These are phyloP conservation scores for Limtongia smithiae DNA, from an alignment of 805 yeast species.

Conservation along the genomic window DNA sequence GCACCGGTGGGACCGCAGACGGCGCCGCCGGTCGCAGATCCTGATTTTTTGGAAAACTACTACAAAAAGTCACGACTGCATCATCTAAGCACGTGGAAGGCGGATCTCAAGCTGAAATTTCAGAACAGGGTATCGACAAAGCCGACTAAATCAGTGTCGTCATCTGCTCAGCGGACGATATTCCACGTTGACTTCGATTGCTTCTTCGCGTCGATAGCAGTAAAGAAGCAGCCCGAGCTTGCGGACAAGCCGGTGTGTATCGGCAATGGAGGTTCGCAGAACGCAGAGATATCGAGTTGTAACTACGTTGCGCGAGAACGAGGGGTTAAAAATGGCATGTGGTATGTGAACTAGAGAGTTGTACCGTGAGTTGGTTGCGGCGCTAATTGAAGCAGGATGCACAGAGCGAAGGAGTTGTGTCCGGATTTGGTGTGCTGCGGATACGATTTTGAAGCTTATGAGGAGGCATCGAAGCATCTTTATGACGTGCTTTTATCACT, in stretches of 20 bases:
- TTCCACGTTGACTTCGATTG: slow-evolving; percentile 91
- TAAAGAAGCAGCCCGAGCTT: slow-evolving; percentile 52
- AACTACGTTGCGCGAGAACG: slow-evolving; percentile 74
- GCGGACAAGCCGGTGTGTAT: slow-evolving; percentile 63
- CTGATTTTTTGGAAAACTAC: slow-evolving; percentile 66
- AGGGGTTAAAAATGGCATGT: slow-evolving; percentile 86
- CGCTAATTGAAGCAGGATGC: slow-evolving; percentile 47
- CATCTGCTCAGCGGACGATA: slow-evolving; percentile 39
- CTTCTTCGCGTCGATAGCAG: slow-evolving; percentile 85
- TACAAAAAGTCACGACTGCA: slow-evolving; percentile 82
- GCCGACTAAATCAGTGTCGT: slow-evolving; percentile 16
- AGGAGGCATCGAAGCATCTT: slow-evolving; percentile 57
- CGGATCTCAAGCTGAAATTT: slow-evolving; percentile 62
- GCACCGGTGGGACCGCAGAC: not conserved
- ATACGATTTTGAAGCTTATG: slow-evolving; percentile 75
- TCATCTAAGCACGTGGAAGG: slow-evolving; percentile 83
- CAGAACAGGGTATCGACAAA: slow-evolving; percentile 36
- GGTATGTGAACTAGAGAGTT: slow-evolving; percentile 36
- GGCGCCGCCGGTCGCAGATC: slow-evolving; percentile 58
- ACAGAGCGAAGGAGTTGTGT: slow-evolving; percentile 58
- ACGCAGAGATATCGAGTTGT: slow-evolving; percentile 85
- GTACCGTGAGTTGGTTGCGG: not conserved
- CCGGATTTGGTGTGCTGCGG: slow-evolving; percentile 60
- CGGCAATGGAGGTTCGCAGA: slow-evolving; percentile 45
- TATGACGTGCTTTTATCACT: slow-evolving; percentile 54